These are phyloP conservation scores for Chernovozyma aurita DNA, from an alignment of 1,139 yeast genomes.

Conservation along the genomic window DNA sequence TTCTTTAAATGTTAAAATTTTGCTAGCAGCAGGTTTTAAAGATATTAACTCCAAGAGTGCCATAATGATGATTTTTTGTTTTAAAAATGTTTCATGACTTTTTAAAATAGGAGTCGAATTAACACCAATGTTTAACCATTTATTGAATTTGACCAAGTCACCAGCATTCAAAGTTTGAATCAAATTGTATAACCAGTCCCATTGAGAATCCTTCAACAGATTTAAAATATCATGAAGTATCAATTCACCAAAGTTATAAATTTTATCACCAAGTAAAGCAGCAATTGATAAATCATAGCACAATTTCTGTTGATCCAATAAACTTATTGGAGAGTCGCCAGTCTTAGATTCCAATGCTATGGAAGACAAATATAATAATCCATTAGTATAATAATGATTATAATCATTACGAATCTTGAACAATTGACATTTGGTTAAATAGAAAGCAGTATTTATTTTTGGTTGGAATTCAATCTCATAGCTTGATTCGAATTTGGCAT, in stretches of 20 bases:
- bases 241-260: conserved; percentile 94
- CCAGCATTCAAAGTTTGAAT: conserved; percentile 75
- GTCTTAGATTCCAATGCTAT: conserved; percentile 39
- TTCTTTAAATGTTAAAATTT: conserved; percentile 68
- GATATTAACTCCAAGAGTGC: conserved; percentile 86
- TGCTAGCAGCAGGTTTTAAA: conserved; percentile 67
- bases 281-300: conserved; percentile 83
- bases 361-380: conserved; percentile 46
- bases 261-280: conserved; percentile 86
- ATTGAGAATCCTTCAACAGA: conserved; percentile 45
- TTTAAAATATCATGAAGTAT: conserved; percentile 81
- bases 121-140: conserved; percentile 34
- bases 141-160: conserved; percentile 58
- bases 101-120: conserved; percentile 56
- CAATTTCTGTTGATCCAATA: conserved; percentile 34
- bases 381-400: conserved; percentile 70
- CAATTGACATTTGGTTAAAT: conserved; percentile 74
- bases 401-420: conserved; percentile 74
- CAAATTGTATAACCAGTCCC: conserved; percentile 71
- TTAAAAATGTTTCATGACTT: conserved; percentile 60
- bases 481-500: conserved; percentile 35
- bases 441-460: conserved; percentile 77
- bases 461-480: conserved; percentile 48
- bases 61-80: conserved; percentile 90
- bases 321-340: conserved; percentile 9